Evolutionary conservation across 495 filamentous ascomycete genomes (phyloP).

Genomic region (Delitschia confertaspora): DNA sequence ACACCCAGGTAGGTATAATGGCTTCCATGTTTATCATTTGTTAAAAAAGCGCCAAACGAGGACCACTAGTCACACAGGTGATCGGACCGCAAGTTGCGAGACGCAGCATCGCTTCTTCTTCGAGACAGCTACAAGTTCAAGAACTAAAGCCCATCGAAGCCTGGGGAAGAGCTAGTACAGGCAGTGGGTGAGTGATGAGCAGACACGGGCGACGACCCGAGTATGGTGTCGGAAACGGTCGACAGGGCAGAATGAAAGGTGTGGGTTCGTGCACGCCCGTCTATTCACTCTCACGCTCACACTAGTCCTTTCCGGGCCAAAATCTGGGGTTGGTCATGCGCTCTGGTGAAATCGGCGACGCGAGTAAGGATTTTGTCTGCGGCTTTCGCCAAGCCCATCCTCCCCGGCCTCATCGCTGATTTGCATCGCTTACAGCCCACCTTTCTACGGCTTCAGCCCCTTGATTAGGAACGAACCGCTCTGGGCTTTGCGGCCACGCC

Average conservation of each 20-base stretch:
- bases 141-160: not conserved
- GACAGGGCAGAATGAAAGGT: conserved; percentile 15
- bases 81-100: not conserved
- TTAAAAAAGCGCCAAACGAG: conserved; percentile 13
- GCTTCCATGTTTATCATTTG: conserved; percentile 1
- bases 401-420: not conserved
- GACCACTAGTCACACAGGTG: conserved; percentile 14
- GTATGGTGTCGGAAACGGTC: conserved; percentile 24
- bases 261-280: not conserved
- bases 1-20: too few relatives aligned
- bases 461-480: conserved; percentile 13
- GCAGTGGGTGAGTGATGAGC: conserved; percentile 2
- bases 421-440: conserved; percentile 8
- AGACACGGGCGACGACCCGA: conserved; percentile 15
- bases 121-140: conserved; percentile 1
- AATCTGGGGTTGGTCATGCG: conserved; percentile 11
- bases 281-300: not conserved
- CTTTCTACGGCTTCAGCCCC: conserved; percentile 12
- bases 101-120: not conserved
- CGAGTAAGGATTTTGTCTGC: not conserved
- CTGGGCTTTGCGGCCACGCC: conserved; percentile 13
- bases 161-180: conserved; percentile 2
- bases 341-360: conserved; percentile 7
- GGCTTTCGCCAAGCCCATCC: not conserved
- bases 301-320: not conserved